phyloP scores from a whole-genome alignment of 2,329 filamentous ascomycete genomes.

The Fusarium sp. region DNA sequence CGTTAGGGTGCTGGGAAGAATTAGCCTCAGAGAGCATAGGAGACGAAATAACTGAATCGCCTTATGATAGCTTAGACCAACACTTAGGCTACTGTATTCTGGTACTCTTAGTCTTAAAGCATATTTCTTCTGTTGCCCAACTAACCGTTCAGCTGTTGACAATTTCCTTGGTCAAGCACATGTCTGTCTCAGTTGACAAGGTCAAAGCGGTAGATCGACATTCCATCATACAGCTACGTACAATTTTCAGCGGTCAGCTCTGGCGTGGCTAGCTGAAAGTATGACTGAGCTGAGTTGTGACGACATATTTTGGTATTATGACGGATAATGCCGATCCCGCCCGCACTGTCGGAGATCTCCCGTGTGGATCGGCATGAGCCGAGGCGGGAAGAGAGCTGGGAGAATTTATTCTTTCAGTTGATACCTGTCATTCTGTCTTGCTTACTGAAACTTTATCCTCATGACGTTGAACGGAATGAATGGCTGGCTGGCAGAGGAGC shows the following conservation, averaged over 20 bases:
- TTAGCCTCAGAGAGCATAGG: too few species aligned
- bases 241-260: background rate
- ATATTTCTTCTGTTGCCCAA: too few species aligned
- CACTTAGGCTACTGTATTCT: too few species aligned
- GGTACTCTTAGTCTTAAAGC: too few species aligned
- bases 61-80: too few species aligned
- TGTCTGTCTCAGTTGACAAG: background rate
- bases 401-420: background rate
- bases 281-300: background rate
- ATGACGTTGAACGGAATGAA: fast-evolving
- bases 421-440: too few species aligned
- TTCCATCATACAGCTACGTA: background rate
- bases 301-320: background rate
- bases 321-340: fast-evolving
- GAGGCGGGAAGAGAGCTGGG: background rate
- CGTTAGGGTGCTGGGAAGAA: too few species aligned
- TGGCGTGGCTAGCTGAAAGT: background rate
- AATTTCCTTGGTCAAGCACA: background rate
- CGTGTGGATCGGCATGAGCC: background rate
- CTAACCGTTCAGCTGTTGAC: too few species aligned
- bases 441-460: background rate
- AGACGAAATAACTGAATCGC: too few species aligned
- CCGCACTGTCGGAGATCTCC: background rate
- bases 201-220: background rate
- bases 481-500: too few species aligned